These are phyloP conservation scores for Erigeron philadelphicus DNA, from an alignment of 140 eudicot species.

Conservation along the genomic window DNA sequence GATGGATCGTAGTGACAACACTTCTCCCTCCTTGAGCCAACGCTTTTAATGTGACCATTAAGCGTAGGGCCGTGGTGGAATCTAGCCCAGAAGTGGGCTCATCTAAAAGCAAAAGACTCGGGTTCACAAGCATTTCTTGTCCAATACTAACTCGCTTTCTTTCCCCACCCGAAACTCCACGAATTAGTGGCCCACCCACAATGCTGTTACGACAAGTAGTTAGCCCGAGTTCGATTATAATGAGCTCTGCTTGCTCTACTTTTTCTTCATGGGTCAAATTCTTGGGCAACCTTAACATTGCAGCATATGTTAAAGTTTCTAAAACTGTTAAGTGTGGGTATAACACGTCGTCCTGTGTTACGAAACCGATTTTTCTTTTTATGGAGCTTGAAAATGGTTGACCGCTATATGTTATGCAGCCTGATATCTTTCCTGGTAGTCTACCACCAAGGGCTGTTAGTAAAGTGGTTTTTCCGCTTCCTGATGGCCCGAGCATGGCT, in stretches of 20 bases:
- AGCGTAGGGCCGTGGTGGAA: constrained; percentile 75
- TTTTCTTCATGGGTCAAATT: constrained; percentile 48
- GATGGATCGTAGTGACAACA: constrained; percentile 73
- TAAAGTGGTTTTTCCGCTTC: constrained; percentile 85
- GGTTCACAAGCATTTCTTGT: constrained; percentile 83
- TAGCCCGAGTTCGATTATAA: constrained; percentile 59
- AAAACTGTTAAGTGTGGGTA: constrained; percentile 77
- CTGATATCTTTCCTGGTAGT: constrained; percentile 51
- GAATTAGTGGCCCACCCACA: constrained; percentile 60
- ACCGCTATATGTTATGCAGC: constrained; percentile 56
- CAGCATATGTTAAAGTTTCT: constrained; percentile 77
- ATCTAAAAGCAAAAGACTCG: constrained; percentile 69
- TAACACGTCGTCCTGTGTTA: constrained; percentile 78
- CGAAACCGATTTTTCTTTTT: constrained; percentile 71
- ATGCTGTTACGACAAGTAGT: constrained; percentile 51
- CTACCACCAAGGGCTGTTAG: constrained; percentile 81
- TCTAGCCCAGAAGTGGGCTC: constrained; percentile 94
- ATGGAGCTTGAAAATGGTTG: constrained; percentile 57
- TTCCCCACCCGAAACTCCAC: constrained; percentile 93
- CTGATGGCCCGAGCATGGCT: constrained; percentile 92
- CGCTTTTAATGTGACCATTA: constrained; percentile 57
- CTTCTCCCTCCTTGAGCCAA: constrained; percentile 80
- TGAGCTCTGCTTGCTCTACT: constrained; percentile 62
- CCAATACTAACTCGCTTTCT: constrained; percentile 87
- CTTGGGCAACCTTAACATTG: constrained; percentile 66